Evolutionary conservation across 306 rosid species (phyloP), one percentile per base, ranked within the genome.

Genomic region (Rubus idaeus): DNA sequence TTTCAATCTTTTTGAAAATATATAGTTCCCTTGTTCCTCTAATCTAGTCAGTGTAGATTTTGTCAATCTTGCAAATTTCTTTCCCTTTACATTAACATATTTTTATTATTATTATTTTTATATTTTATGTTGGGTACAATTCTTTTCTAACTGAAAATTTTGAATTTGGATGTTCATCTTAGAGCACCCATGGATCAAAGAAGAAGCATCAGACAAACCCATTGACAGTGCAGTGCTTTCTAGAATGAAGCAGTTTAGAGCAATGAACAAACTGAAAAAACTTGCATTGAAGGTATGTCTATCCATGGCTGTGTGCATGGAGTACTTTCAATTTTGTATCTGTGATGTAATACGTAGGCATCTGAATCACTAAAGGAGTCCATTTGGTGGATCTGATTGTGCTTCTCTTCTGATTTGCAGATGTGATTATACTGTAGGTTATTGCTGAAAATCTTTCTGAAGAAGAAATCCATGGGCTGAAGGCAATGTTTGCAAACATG

Each of bases 121-220:
- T n/a, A n/a, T n/a, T 10, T 71, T 8, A 39, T 49, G 50, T 73
- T 46, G 13, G 20, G 74, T 9, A 11, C 1, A 17, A 8, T 77
- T 78, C 55, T 75, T 51, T 51, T 52, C 75, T 75, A 75, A 85
- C 78, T 73, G 80, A 78, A 57, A 62, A 7, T 56, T 69, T 39
- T 46, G 80, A 65, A 53, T 72, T 71, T 82, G 44, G 76, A 51
- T 86, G 80, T 67, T 72, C 75, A 23, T 77, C 78, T 63, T 76
- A 94, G 98, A 94, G 42, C 98, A 94, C 77, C 98, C 97, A 1
- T 94, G 98, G 98, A 72, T 94, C 50, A 90, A 86, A 86, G 98
- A 94, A 86, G 90, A 85, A 80, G 98, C 98, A 55, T 84, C 97
- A 35, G 96, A 94, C 89, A 91, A 86, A 80, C 96, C 97, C 52